Evolutionary conservation across 345 rosid genomes (phyloP).

Genomic region (Melaleuca quinquenervia): DNA sequence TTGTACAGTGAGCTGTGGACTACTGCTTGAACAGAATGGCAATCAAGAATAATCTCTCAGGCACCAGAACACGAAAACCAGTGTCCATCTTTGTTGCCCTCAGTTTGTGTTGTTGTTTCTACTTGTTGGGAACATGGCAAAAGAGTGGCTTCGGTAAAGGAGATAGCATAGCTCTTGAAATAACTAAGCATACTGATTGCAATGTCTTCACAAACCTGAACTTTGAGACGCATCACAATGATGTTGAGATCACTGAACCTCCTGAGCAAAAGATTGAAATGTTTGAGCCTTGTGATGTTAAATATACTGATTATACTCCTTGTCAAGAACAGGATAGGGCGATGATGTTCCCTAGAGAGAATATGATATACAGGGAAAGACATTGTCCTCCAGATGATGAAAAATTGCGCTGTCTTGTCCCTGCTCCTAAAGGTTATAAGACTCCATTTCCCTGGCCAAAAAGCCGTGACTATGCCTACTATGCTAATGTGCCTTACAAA

Average conservation of each 20-base stretch:
- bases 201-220: constrained; percentile 43
- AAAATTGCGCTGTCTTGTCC: constrained; percentile 76
- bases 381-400: constrained; percentile 85
- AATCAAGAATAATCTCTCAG: constrained; percentile 38
- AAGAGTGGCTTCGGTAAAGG: constrained; percentile 91
- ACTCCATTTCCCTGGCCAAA: constrained; percentile 97
- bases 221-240: constrained; percentile 73
- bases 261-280: constrained; percentile 39
- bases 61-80: constrained; percentile 43
- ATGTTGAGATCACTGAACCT: constrained; percentile 38
- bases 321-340: constrained; percentile 95
- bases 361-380: constrained; percentile 90
- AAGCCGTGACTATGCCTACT: constrained; percentile 82
- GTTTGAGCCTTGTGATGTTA: constrained; percentile 69
- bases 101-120: constrained; percentile 81
- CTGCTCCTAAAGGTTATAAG: constrained; percentile 86
- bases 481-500: constrained; percentile 90
- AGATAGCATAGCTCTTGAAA: constrained; percentile 57
- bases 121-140: constrained; percentile 94
- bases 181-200: constrained; percentile 63
- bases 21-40: constrained; percentile 28
- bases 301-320: constrained; percentile 79
- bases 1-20: not conserved
- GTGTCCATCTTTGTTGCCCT: constrained; percentile 62
- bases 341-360: constrained; percentile 86